These are phyloP conservation scores for Leccinum incarnatum DNA, from an alignment of 768 basidiomycete species.

Conservation along the genomic window DNA sequence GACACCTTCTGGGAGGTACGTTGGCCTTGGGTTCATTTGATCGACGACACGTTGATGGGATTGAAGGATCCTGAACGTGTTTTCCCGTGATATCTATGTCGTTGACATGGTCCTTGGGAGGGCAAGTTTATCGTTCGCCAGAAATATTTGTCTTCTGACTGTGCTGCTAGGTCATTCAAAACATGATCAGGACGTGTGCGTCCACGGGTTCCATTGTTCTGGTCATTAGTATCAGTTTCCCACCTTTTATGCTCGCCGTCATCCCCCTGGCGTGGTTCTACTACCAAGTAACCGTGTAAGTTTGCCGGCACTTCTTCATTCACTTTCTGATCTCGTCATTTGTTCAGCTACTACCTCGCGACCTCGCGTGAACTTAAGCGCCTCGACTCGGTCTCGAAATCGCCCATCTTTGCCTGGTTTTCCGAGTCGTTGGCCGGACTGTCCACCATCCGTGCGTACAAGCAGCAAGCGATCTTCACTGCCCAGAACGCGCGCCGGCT, in stretches of 20 bases:
- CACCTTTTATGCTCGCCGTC: conserved; percentile 73
- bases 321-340: not conserved
- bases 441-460: conserved; percentile 80
- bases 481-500: conserved; percentile 68
- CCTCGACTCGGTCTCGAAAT: conserved; percentile 83
- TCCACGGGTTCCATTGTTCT: conserved; percentile 56
- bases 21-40: not conserved
- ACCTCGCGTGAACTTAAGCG: conserved; percentile 88
- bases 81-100: conserved; percentile 85
- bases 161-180: conserved; percentile 52
- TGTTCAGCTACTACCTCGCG: conserved; percentile 74
- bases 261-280: conserved; percentile 81
- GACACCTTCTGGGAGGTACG: conserved; percentile 80
- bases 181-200: conserved; percentile 63
- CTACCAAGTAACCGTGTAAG: conserved; percentile 72
- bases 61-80: conserved; percentile 78
- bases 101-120: conserved; percentile 81
- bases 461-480: conserved; percentile 65
- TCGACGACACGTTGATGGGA: not conserved
- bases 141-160: not conserved
- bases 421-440: conserved; percentile 74
- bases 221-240: conserved; percentile 82
- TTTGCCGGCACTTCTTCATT: not conserved
- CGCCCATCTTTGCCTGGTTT: conserved; percentile 90
- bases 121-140: conserved; percentile 26